Evolutionary conservation across 495 filamentous ascomycete genomes (phyloP).

Genomic region (Acidiella bohemica): DNA sequence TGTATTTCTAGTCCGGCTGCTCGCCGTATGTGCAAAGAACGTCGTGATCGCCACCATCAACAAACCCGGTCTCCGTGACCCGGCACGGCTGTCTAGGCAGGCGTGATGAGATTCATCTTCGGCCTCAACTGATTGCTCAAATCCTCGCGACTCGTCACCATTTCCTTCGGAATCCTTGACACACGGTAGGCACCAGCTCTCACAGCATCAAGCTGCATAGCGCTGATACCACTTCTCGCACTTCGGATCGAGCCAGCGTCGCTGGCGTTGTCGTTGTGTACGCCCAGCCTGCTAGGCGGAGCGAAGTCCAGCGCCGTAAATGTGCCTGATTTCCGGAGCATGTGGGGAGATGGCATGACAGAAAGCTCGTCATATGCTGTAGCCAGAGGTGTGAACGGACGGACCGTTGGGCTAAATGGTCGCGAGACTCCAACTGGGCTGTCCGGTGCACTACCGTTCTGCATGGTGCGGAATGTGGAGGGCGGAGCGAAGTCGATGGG

Average conservation of each 20-base stretch:
- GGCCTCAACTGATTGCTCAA: constrained; percentile 60
- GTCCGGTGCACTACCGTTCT: constrained; percentile 55
- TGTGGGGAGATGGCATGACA: constrained; percentile 57
- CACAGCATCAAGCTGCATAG: constrained; percentile 57
- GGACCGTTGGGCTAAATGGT: constrained; percentile 57
- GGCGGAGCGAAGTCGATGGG: constrained; percentile 84
- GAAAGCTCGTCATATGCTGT: constrained; percentile 79
- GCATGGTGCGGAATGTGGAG: constrained; percentile 49
- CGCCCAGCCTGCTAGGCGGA: constrained; percentile 65
- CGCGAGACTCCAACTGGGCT: constrained; percentile 63
- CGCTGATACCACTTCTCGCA: constrained; percentile 53
- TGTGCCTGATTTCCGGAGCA: constrained; percentile 75
- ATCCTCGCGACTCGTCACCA: constrained; percentile 69
- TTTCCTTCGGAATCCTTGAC: constrained; percentile 67
- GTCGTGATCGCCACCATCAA: too few relatives aligned
- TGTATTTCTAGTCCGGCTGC: too few relatives aligned
- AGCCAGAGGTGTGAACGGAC: constrained; percentile 60
- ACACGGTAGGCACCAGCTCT: constrained; percentile 82
- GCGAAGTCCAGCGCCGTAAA: constrained; percentile 91
- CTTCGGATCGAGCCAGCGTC: constrained; percentile 86
- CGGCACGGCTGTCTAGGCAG: constrained; percentile 14
- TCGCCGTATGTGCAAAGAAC: too few relatives aligned
- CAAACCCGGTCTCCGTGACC: too few relatives aligned
- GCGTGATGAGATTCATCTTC: constrained; percentile 42
- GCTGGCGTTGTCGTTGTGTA: constrained; percentile 48